phyloP scores from a whole-genome alignment of 371 early-diverging fungal species.

The Rhizomucor pusillus region DNA sequence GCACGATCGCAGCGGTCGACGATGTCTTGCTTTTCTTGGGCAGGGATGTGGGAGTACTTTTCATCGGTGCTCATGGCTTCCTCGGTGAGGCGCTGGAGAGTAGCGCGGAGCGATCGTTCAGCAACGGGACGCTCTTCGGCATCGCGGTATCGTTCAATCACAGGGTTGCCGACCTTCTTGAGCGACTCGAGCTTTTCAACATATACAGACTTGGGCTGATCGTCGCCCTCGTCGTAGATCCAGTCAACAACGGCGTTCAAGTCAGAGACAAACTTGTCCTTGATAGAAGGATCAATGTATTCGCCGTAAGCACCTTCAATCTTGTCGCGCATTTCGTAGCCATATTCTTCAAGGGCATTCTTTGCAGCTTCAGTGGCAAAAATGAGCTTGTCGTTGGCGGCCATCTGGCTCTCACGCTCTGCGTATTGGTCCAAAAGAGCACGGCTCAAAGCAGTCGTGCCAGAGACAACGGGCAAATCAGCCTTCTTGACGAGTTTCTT shows the following conservation, averaged over 20 bases:
- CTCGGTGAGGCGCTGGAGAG: slow-evolving; percentile 67
- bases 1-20: slow-evolving; percentile 72
- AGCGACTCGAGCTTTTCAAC: slow-evolving; percentile 78
- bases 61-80: slow-evolving; percentile 77
- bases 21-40: slow-evolving; percentile 83
- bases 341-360: slow-evolving; percentile 97
- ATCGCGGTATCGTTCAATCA: slow-evolving; percentile 81
- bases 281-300: slow-evolving; percentile 72
- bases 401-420: slow-evolving; percentile 87
- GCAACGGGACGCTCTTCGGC: slow-evolving; percentile 84
- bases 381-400: slow-evolving; percentile 82
- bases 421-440: slow-evolving; percentile 60
- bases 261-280: slow-evolving; percentile 65
- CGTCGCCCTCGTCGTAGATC: slow-evolving; percentile 97
- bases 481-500: slow-evolving; percentile 91
- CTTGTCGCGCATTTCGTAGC: slow-evolving; percentile 95
- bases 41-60: slow-evolving; percentile 85
- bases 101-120: slow-evolving; percentile 76
- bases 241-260: slow-evolving; percentile 90
- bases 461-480: slow-evolving; percentile 74
- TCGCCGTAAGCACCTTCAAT: slow-evolving; percentile 67
- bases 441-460: slow-evolving; percentile 57
- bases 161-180: slow-evolving; percentile 82
- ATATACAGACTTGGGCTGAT: slow-evolving; percentile 87
- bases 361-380: slow-evolving; percentile 91